Evolutionary conservation across 192 early-diverging fungal genomes (phyloP), one percentile per base, ranked within the genome.

Genomic region (Dissophora globulifera): DNA sequence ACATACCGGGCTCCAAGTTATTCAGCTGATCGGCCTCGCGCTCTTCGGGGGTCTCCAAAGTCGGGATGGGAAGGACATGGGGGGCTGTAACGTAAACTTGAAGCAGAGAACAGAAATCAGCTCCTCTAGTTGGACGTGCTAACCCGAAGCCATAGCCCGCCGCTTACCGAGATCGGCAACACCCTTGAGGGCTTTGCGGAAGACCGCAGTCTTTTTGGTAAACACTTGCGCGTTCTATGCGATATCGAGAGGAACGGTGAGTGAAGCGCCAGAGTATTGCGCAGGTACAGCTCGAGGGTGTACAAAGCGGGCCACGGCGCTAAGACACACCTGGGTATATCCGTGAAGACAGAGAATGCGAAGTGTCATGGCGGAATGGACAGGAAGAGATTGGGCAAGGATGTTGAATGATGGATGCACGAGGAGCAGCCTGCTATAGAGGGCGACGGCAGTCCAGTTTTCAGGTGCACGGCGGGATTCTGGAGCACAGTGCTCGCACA

Each of bases 311-410:
- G n/a, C n/a, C n/a, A n/a, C n/a, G n/a, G 35, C 35, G 35, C 35
- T 38, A 13, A 6, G 6, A n/a, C 7, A 38, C 49, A 67, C 72
- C 52, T 76, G 85, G 33, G 79, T 78, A 60, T 85, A 83, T 3
- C 85, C 85, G 41, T 86, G 85, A 7, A 86, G 69, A 48, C 83
- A 84, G 31, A 86, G 79, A 23, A 86, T 86, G 38, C 82, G 80
- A 26, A 85, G 67, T 12, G 81, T 30, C 71, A 75, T 75, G 22
- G 67, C 5, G 35, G 13, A 9, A 13, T 6, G 35, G 35, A 9
- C 7, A 13, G 35, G 30, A 32, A 31, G 49, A 45, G 17, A 4
- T 45, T 45, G 43, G 43, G 43, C 10, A 51, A 51, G 48, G 38
- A 26, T 6, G 22, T 9, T 2, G 35, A 32, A 35, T 17, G 19